A percentile compares a stretch with the other conserved stretches of the same genome.
Conservation (phyloP, 192 early-diverging fungal genomes). For the Pilaira anomala region DNA sequence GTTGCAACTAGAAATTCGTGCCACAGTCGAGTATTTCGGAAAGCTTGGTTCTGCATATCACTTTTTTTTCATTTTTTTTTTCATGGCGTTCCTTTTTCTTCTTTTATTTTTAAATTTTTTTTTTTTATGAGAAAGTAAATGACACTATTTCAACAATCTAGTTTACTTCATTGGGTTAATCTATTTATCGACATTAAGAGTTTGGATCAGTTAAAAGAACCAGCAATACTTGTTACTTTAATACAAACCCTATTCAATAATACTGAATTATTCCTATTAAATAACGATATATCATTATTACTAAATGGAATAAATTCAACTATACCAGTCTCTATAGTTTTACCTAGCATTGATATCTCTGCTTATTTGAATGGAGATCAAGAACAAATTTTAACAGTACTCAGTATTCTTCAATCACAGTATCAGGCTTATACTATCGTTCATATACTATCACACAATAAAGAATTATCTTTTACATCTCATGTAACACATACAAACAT, state of each 20-base stretch:
- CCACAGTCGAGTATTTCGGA: too few species aligned
- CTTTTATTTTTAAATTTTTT: too few species aligned
- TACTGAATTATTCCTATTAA: background rate
- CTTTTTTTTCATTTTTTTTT: too few species aligned
- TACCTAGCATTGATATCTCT: background rate
- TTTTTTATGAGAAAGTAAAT: too few species aligned
- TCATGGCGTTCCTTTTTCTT: too few species aligned
- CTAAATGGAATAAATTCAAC: background rate
- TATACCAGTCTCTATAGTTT: background rate
- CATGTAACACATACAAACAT: background rate
- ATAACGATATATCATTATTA: too few species aligned
- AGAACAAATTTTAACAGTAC: background rate
- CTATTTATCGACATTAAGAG: background rate
- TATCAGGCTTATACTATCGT: slow-evolving; percentile 3
- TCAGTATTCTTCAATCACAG: slow-evolving; percentile 9
- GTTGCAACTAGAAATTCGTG: too few species aligned
- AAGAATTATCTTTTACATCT: background rate
- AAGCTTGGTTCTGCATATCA: too few species aligned
- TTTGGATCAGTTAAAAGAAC: background rate
- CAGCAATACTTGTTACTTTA: too few species aligned
- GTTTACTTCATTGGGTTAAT: slow-evolving; percentile 14
- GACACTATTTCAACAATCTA: too few species aligned
- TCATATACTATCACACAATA: background rate
- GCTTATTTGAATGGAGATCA: slow-evolving; percentile 6
- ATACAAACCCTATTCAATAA: background rate